Conservation (phyloP, 257 asterid species). For the Petunia secreta region DNA sequence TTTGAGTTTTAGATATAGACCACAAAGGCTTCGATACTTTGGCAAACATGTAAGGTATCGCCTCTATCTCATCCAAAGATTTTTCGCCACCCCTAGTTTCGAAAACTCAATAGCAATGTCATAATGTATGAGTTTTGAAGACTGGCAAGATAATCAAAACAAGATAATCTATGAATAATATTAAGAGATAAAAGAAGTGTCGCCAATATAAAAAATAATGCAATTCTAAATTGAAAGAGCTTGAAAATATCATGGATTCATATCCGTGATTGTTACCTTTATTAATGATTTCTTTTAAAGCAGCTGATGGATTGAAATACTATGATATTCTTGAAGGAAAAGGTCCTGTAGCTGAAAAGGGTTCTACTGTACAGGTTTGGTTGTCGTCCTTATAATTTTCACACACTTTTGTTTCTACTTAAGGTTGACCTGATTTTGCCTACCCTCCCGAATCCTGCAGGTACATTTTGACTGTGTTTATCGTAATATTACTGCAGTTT, state of each 20-base stretch:
- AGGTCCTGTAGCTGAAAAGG: conserved; percentile 83
- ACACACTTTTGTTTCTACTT: background rate
- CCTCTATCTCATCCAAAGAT: background rate
- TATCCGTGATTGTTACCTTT: conserved; percentile 1
- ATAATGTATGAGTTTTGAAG: background rate
- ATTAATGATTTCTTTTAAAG: conserved; percentile 35
- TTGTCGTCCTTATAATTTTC: conserved; percentile 4
- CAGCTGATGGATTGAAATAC: conserved; percentile 91
- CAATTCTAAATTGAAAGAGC: conserved; percentile 4
- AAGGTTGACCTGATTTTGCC: conserved; percentile 29
- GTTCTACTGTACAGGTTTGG: conserved; percentile 75
- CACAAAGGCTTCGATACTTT: background rate
- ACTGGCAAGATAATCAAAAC: background rate
- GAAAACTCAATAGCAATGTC: background rate
- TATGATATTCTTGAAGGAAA: conserved; percentile 81
- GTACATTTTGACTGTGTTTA: conserved; percentile 95
- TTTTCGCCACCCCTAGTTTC: background rate
- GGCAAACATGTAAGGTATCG: background rate
- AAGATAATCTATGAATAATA: background rate
- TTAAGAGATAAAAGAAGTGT: background rate
- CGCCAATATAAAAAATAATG: background rate
- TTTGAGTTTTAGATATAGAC: background rate
- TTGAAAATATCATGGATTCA: conserved; percentile 12
- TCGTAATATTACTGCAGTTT: conserved; percentile 89
- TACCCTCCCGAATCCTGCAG: conserved; percentile 37